These are phyloP conservation scores for Besnoitia besnoiti DNA, from an alignment of 169 alveolate species.

Conservation along the genomic window DNA sequence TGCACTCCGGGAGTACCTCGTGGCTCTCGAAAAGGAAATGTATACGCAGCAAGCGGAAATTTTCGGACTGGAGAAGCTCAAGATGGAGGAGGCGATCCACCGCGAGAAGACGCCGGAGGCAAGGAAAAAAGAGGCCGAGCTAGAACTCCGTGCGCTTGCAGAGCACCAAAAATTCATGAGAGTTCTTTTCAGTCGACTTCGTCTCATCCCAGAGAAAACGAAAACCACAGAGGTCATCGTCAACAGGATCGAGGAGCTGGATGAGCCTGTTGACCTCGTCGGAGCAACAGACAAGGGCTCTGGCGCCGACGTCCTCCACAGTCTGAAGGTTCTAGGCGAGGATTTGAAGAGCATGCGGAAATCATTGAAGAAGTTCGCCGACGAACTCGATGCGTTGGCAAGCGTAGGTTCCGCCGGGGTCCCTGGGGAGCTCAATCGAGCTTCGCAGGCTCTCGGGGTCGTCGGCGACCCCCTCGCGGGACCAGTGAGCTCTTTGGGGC, in stretches of 20 bases:
- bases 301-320: neutral
- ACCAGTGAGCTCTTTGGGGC: neutral
- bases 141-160: neutral
- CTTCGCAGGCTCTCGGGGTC: neutral
- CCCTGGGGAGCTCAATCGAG: neutral
- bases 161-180: constrained; percentile 4
- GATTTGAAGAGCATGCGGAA: neutral
- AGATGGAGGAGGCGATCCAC: constrained; percentile 26
- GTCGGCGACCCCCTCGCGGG: constrained; percentile 3
- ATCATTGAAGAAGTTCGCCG: neutral
- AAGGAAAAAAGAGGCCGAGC: neutral
- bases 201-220: neutral
- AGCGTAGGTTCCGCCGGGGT: neutral
- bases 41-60: constrained; percentile 11
- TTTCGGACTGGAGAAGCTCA: constrained; percentile 11
- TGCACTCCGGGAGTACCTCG: neutral
- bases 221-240: neutral
- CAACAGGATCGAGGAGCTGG: constrained; percentile 36
- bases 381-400: neutral
- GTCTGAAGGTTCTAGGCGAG: neutral
- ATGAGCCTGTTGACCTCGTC: neutral
- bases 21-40: constrained; percentile 4
- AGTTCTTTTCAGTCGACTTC: neutral
- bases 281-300: neutral
- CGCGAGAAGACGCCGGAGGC: neutral